Percentiles rank a stretch among this genome's conserved stretches.
phyloP scores from a whole-genome alignment of 345 rosid genomes.

The Geranium rotundifolium region DNA sequence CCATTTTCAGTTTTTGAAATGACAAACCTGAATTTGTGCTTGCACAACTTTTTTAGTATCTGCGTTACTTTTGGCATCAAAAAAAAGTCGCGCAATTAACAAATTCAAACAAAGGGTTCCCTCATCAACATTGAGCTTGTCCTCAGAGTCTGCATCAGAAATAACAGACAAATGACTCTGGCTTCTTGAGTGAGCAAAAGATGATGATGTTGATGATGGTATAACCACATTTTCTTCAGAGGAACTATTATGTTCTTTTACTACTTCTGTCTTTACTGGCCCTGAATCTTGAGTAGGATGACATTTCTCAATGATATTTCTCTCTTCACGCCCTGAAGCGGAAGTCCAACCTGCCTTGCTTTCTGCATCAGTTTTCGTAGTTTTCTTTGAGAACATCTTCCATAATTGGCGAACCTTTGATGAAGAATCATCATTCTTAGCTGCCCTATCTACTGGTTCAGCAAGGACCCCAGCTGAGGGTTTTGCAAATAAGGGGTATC shows the following conservation, averaged over 20 bases:
- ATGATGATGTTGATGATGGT: constrained; percentile 20
- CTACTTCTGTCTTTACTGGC: constrained; percentile 22
- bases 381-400: constrained; percentile 54
- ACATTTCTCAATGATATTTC: constrained; percentile 32
- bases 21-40: constrained; percentile 64
- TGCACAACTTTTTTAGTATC: constrained; percentile 33
- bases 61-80: constrained; percentile 54
- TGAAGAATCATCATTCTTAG: constrained; percentile 42
- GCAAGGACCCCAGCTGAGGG: constrained; percentile 35
- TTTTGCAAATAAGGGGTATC: constrained; percentile 71
- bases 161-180: constrained; percentile 22
- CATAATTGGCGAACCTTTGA: constrained; percentile 64
- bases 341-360: constrained; percentile 22
- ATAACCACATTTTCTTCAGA: constrained; percentile 33
- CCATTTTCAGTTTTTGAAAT: constrained; percentile 5
- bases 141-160: constrained; percentile 61
- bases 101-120: constrained; percentile 80
- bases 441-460: constrained; percentile 43
- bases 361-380: constrained; percentile 37
- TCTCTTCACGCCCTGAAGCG: constrained; percentile 40
- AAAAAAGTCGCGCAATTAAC: constrained; percentile 70
- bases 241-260: constrained; percentile 23
- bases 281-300: constrained; percentile 37
- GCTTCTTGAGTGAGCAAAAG: constrained; percentile 21
- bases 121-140: constrained; percentile 48